These are phyloP conservation scores for Mycena vitilis DNA, from an alignment of 768 basidiomycete species.

Conservation along the genomic window DNA sequence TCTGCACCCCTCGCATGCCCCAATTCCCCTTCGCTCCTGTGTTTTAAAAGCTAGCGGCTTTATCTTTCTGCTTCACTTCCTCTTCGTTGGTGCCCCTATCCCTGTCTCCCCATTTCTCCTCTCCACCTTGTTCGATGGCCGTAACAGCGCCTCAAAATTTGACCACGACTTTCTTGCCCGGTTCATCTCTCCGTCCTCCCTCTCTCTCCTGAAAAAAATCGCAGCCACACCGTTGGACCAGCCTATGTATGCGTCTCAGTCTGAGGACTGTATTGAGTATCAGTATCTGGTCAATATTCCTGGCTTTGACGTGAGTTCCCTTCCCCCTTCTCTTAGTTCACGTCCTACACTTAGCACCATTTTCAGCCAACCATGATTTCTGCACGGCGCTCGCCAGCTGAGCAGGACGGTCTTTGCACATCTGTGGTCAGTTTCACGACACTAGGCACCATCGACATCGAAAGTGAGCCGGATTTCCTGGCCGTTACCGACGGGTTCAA, in stretches of 20 bases:
- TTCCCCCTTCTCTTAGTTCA: no score
- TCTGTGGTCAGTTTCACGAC: slow-evolving; percentile 10
- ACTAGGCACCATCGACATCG: slow-evolving; percentile 1
- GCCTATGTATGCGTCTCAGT: background rate
- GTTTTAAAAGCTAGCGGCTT: slow-evolving; percentile 1
- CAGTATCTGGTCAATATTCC: slow-evolving; percentile 12
- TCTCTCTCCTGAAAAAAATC: background rate
- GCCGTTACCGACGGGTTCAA: slow-evolving; percentile 3
- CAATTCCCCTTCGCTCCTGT: no score
- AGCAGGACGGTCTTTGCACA: slow-evolving; percentile 5
- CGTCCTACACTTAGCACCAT: no score
- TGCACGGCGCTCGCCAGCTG: background rate
- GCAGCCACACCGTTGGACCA: background rate
- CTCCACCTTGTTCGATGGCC: slow-evolving; percentile 8
- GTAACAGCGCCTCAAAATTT: slow-evolving; percentile 3
- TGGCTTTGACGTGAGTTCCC: slow-evolving; percentile 8
- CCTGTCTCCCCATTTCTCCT: slow-evolving; percentile 4
- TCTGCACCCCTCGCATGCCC: slow-evolving; percentile 7
- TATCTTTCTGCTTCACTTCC: slow-evolving; percentile 4
- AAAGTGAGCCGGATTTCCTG: slow-evolving; percentile 1
- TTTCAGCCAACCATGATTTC: slow-evolving; percentile 16
- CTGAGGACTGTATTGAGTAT: slow-evolving; percentile 1
- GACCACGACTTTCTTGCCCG: background rate
- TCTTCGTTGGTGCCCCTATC: slow-evolving; percentile 8
- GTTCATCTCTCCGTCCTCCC: background rate